Percentiles rank a stretch among this genome's conserved stretches.
Evolutionary conservation across 208 protist species (phyloP).

Genomic region (Lotmaria passim): DNA sequence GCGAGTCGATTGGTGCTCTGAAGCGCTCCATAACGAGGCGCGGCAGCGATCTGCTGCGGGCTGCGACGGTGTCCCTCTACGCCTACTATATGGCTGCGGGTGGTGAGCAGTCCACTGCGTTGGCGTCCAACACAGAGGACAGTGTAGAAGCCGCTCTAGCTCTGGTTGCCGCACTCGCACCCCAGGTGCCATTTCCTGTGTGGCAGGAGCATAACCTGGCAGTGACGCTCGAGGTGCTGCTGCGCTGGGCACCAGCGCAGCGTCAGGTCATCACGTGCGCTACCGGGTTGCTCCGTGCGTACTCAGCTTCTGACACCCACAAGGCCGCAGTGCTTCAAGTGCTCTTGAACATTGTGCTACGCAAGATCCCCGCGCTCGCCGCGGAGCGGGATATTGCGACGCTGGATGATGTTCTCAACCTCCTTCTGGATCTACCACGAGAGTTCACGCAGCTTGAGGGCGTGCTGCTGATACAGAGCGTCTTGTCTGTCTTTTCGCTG

Average conservation of each 20-base stretch:
- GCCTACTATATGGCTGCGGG: slow-evolving; percentile 57
- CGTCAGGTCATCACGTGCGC: slow-evolving; percentile 44
- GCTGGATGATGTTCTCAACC: slow-evolving; percentile 48
- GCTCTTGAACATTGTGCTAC: slow-evolving; percentile 37
- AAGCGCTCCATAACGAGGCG: slow-evolving; percentile 32
- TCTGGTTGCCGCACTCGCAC: slow-evolving; percentile 41
- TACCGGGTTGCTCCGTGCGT: slow-evolving; percentile 42
- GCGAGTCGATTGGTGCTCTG: slow-evolving; percentile 42
- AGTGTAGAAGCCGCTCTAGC: slow-evolving; percentile 43
- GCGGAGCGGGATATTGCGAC: slow-evolving; percentile 36
- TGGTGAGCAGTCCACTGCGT: slow-evolving; percentile 32
- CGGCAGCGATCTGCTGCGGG: slow-evolving; percentile 39
- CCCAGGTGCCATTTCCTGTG: slow-evolving; percentile 36
- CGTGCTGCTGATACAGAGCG: slow-evolving; percentile 28
- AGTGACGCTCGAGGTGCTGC: slow-evolving; percentile 58
- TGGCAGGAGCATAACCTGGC: slow-evolving; percentile 60
- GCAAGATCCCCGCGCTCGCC: slow-evolving; percentile 24
- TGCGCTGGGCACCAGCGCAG: slow-evolving; percentile 60
- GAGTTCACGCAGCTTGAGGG: slow-evolving; percentile 46
- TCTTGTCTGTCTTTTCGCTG: slow-evolving; percentile 50
- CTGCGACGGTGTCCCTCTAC: slow-evolving; percentile 56
- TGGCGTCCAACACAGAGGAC: slow-evolving; percentile 34
- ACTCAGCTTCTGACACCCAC: slow-evolving; percentile 19
- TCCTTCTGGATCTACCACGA: slow-evolving; percentile 50
- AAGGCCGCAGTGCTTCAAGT: slow-evolving; percentile 35